These are phyloP conservation scores for Hansenula sp. DNA, from an alignment of 1,139 yeast genomes.

Conservation along the genomic window DNA sequence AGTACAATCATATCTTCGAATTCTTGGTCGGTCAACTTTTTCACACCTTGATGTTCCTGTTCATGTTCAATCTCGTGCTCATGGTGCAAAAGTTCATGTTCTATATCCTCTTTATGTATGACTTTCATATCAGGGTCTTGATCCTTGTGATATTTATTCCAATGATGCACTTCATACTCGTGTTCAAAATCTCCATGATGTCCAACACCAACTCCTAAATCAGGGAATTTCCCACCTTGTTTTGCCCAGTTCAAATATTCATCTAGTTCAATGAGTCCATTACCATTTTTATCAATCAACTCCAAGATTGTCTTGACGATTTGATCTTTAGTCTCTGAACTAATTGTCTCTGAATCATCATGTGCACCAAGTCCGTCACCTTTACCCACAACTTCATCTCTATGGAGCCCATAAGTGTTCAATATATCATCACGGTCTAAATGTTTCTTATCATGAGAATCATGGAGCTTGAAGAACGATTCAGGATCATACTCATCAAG, in stretches of 20 bases:
- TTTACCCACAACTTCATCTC: constrained; percentile 74
- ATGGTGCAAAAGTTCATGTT: constrained; percentile 85
- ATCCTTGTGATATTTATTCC: constrained; percentile 81
- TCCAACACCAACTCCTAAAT: constrained; percentile 93
- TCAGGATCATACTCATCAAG: constrained; percentile 69
- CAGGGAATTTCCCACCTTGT: constrained; percentile 76
- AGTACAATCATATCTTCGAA: constrained; percentile 30
- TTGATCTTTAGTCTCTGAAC: constrained; percentile 49
- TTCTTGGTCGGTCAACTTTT: constrained; percentile 32
- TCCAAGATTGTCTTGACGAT: constrained; percentile 54
- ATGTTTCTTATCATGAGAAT: constrained; percentile 47
- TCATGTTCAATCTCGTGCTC: constrained; percentile 84
- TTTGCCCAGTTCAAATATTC: constrained; percentile 69
- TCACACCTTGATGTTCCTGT: constrained; percentile 38
- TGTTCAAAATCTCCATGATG: constrained; percentile 93
- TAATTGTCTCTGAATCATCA: constrained; percentile 54
- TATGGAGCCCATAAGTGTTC: constrained; percentile 71
- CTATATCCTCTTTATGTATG: constrained; percentile 85
- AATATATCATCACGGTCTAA: constrained; percentile 66
- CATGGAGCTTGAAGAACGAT: constrained; percentile 81
- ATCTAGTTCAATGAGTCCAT: constrained; percentile 57
- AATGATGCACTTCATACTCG: constrained; percentile 93
- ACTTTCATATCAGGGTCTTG: constrained; percentile 76
- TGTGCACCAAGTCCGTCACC: constrained; percentile 90
- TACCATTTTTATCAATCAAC: constrained; percentile 62